Conservation (phyloP, 1,284 basidiomycete genomes). For the Melampsora abietis-canadensis region DNA sequence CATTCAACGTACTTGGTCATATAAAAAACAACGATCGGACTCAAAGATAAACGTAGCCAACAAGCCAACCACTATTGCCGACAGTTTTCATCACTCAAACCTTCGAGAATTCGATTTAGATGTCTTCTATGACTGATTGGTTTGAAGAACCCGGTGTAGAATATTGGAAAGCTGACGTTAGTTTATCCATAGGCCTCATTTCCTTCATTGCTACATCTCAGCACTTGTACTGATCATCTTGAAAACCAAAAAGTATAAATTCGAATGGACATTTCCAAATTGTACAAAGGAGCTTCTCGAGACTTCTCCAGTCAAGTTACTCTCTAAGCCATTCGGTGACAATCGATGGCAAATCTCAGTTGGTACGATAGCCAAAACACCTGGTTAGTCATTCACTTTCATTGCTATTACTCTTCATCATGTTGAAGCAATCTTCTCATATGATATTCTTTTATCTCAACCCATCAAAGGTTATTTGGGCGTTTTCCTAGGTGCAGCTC, state of each 20-base stretch:
- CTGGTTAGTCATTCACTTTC: constrained; percentile 9
- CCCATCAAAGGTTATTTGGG: constrained; percentile 33
- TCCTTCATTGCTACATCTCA: background rate
- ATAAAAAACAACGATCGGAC: too few species aligned
- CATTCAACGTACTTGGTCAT: too few species aligned
- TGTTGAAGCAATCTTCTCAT: background rate
- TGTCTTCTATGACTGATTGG: constrained; percentile 39
- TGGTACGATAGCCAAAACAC: constrained; percentile 41
- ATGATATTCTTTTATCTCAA: background rate
- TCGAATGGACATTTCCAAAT: constrained; percentile 39
- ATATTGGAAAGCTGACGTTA: constrained; percentile 39
- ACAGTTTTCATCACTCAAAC: too few species aligned
- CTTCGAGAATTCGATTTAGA: background rate
- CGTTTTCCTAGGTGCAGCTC: constrained; percentile 41
- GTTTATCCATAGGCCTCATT: background rate
- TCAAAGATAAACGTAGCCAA: too few species aligned
- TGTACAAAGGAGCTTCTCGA: constrained; percentile 22
- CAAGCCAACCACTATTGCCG: too few species aligned
- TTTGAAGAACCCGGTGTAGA: constrained; percentile 30
- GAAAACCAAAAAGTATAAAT: constrained; percentile 21
- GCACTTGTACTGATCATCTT: background rate
- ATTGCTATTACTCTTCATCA: background rate
- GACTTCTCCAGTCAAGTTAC: constrained; percentile 36
- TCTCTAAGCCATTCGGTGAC: constrained; percentile 39
- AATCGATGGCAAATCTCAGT: constrained; percentile 44